Base-by-base conservation (phyloP, 768 basidiomycete genomes). In the Collybia nuda region DNA sequence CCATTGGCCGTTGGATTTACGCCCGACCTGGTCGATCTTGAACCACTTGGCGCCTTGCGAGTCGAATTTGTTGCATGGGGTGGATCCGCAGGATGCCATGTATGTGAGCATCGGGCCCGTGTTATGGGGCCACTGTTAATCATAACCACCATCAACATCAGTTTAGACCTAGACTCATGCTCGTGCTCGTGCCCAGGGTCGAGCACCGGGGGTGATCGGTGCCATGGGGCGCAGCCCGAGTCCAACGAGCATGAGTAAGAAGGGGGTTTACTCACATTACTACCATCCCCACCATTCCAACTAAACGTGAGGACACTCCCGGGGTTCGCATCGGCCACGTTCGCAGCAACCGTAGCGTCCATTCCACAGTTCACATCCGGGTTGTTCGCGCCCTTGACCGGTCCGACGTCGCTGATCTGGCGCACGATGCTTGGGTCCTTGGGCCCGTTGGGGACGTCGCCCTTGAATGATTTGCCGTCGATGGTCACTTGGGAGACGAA, bases 91-190 rank as follows among this genome's bases (percentile, higher is more conserved):
- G 23, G 71, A 67, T 1, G 86, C 77, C 78, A 91, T 77, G 62
- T 91, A 91, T 29, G 85, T 88, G 67, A 90, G 69, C 70, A 88
- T 70, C 7, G 87, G 88, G 3, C 87, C 88, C 14, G 70, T 81
- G 51, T 85, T 69, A 57, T 88, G 75, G 19, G 71, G 71, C 74
- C 74, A 76, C 75, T 76, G 37, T 18, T 6, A 23, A 44, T n/a
- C n/a, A n/a, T n/a, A n/a, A 22, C 29, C 24, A 26, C 24, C 3
- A 26, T 3, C 24, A 26, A 3, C 24, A 26, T 26, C 24, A 3
- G 4, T 3, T 26, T 26, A 26, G 24, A 4, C 24, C 3, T 7
- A 26, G 24, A n/a, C n/a, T n/a, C n/a, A n/a, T n/a, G n/a, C 24
- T 26, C 24, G 7, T 26, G 4, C 24, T 26, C 24, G 7, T 26